A percentile compares a stretch with the other conserved stretches of the same genome.
Conservation (phyloP, 495 filamentous ascomycete genomes). For the Neurospora sp. region DNA sequence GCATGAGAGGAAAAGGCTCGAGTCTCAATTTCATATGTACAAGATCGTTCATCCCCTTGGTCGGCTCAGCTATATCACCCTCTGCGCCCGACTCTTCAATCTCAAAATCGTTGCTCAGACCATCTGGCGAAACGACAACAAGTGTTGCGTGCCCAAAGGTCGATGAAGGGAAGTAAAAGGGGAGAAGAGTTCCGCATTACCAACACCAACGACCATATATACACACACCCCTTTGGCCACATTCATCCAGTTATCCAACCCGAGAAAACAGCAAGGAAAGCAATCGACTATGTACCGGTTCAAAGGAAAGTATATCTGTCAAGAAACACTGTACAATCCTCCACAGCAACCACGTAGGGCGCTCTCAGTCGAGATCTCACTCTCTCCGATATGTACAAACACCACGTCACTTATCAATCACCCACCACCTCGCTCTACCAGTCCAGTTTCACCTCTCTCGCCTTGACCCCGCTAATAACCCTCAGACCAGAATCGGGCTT, state of each 20-base stretch:
- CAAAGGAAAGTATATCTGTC: not conserved
- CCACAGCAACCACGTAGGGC: not conserved
- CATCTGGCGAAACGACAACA: not conserved
- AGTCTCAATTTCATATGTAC: not conserved
- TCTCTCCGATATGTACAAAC: not conserved
- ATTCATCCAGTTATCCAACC: not conserved
- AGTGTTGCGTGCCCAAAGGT: not conserved
- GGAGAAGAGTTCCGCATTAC: not conserved
- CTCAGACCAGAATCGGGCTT: slow-evolving; percentile 21
- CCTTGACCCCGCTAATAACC: slow-evolving; percentile 6
- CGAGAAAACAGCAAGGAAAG: not conserved
- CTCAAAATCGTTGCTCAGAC: not conserved
- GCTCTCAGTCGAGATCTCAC: not conserved
- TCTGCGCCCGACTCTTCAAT: not conserved
- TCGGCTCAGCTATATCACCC: not conserved
- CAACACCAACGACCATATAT: not conserved
- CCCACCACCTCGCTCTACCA: not conserved
- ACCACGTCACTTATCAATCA: not conserved
- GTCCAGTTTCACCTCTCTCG: not conserved
- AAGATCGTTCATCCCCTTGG: not conserved
- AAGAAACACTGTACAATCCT: not conserved
- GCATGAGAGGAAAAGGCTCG: not conserved
- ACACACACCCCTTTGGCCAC: not conserved
- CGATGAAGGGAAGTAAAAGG: not conserved
- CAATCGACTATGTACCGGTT: not conserved